Evolutionary conservation across 1,139 yeast genomes (phyloP).

Genomic region (Diutina rugosa): DNA sequence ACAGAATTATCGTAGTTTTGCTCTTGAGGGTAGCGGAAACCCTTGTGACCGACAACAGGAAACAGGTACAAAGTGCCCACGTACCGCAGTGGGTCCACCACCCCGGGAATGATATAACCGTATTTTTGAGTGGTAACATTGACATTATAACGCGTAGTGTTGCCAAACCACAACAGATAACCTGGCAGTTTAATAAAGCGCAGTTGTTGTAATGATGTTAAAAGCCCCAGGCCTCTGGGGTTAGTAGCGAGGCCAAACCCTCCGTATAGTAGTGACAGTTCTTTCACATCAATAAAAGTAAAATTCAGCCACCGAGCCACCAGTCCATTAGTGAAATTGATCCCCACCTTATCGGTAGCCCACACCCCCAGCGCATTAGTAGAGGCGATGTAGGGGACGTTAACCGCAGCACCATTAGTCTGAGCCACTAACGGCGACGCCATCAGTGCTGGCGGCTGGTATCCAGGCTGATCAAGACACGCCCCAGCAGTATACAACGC

Average conservation of each 20-base stretch:
- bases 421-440: not conserved
- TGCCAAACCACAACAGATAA: constrained; percentile 41
- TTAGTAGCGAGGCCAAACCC: constrained; percentile 46
- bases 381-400: not conserved
- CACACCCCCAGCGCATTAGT: not conserved
- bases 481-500: not conserved
- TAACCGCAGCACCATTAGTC: not conserved
- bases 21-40: constrained; percentile 5
- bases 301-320: not conserved
- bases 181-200: constrained; percentile 31
- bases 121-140: constrained; percentile 6
- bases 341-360: not conserved
- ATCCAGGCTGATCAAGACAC: not conserved
- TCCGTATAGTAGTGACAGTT: constrained; percentile 21
- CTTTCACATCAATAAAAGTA: not conserved
- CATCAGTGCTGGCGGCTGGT: not conserved
- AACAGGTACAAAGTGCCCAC: constrained; percentile 34
- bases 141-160: not conserved
- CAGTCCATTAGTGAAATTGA: not conserved
- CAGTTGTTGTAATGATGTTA: constrained; percentile 18
- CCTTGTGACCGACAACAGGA: constrained; percentile 32
- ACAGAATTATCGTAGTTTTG: constrained; percentile 6
- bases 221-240: constrained; percentile 25
- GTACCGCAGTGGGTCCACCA: constrained; percentile 34
- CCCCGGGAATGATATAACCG: constrained; percentile 46